Base-by-base conservation (phyloP, 306 rosid genomes). In the Prunus mira region DNA sequence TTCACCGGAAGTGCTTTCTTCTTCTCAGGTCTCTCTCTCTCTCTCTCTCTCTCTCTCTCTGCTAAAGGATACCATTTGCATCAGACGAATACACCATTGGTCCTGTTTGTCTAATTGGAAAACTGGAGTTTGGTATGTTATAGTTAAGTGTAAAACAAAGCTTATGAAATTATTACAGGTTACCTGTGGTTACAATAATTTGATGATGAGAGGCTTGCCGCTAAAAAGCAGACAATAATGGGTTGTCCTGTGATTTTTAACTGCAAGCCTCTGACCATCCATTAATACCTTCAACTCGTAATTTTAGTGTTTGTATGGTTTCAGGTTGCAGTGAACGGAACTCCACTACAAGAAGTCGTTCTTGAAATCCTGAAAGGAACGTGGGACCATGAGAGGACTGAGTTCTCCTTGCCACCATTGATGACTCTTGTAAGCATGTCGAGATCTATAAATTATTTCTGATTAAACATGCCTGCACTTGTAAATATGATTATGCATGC, bases 351-450 rank as follows among this genome's bases (percentile, higher is more conserved):
- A 79, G 97, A 95, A 77, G 89, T 87, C 27, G 63, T 87, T 82
- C 72, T 64, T 45, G 81, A 86, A 69, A 81, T 95, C 80, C 83
- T 95, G 63, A 86, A 88, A 63, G 97, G 91, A 82, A 88, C 84
- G 9, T 92, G 99, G 97, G 97, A 95, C 83, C 97, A 95, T 78
- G 92, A 86, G 83, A 89, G 90, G 79, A 86, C 89, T 7, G 86
- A 87, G 83, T 91, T 95, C 87, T 92, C 92, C 77, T 84, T 95
- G 84, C 99, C 99, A 76, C 97, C 99, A 76, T 82, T 92, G 85
- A 88, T 95, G 99, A 90, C 87, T 82, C 97, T 95, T 64, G 97
- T 95, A 87, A 88, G 96, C 84, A 77, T 73, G 76, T 79, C 64
- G 12, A 56, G 51, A 75, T 81, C 73, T 65, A 65, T 72, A 32